Conservation (phyloP, 2,329 filamentous ascomycete species). For the Colletotrichum paranaense region DNA sequence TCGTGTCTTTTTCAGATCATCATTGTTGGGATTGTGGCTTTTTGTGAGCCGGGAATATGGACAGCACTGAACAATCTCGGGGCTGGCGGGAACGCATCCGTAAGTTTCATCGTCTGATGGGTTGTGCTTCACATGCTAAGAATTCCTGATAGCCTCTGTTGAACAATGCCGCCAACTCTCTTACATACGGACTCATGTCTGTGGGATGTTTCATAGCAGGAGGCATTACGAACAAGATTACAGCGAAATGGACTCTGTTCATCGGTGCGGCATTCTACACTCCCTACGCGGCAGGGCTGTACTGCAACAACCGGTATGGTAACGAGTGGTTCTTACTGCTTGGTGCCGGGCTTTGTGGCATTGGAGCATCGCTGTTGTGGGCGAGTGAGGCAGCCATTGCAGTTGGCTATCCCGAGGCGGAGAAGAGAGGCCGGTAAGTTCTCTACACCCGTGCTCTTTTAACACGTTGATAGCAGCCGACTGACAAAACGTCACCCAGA, state of each 20-base stretch:
- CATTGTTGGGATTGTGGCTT: constrained; percentile 33
- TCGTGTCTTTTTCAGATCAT: constrained; percentile 30
- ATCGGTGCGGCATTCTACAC: constrained; percentile 56
- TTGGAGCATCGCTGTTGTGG: constrained; percentile 50
- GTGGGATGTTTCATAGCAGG: constrained; percentile 30
- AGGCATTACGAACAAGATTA: constrained; percentile 29
- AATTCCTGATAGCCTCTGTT: neutral
- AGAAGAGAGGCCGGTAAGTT: constrained; percentile 60
- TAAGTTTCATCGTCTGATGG: neutral
- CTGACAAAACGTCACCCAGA: neutral
- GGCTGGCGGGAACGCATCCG: constrained; percentile 35
- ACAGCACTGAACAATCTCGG: constrained; percentile 40
- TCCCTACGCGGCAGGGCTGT: constrained; percentile 54
- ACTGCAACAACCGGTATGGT: constrained; percentile 56
- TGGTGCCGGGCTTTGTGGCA: constrained; percentile 52
- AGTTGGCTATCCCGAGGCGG: constrained; percentile 74
- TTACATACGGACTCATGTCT: constrained; percentile 31
- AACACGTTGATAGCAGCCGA: neutral
- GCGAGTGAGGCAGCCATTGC: constrained; percentile 50
- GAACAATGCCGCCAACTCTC: constrained; percentile 26
- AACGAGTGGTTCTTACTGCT: constrained; percentile 56
- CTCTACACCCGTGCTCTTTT: neutral
- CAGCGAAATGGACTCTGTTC: constrained; percentile 48
- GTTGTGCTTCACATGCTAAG: too few relatives aligned
- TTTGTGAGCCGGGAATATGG: constrained; percentile 40